Evolutionary conservation across 768 basidiomycete genomes (phyloP).

Genomic region (Mycena metata): DNA sequence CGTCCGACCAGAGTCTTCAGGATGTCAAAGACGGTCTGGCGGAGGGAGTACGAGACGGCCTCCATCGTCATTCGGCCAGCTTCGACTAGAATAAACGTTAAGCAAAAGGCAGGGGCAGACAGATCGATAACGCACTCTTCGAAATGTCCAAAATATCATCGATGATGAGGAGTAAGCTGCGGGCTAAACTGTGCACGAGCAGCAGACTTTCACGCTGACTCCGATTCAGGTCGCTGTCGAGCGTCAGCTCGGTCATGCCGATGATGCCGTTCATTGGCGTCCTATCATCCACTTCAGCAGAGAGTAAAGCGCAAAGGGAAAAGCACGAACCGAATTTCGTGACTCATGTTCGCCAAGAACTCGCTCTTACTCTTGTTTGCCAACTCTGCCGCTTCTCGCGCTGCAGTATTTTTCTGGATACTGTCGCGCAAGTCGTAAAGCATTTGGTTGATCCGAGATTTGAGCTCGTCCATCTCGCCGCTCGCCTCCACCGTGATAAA

Average conservation of each 20-base stretch:
- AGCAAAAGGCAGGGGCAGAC: slow-evolving; percentile 15
- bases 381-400: slow-evolving; percentile 95
- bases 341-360: slow-evolving; percentile 99
- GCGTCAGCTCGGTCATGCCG: slow-evolving; percentile 98
- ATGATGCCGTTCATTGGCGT: slow-evolving; percentile 99
- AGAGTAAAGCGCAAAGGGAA: neutral
- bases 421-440: slow-evolving; percentile 96
- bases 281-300: slow-evolving; percentile 54
- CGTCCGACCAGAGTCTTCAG: slow-evolving; percentile 98
- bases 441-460: slow-evolving; percentile 99
- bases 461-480: slow-evolving; percentile 99
- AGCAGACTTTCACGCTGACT: slow-evolving; percentile 96
- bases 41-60: slow-evolving; percentile 96
- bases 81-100: slow-evolving; percentile 69
- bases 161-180: slow-evolving; percentile 94
- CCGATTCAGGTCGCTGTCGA: slow-evolving; percentile 95
- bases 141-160: slow-evolving; percentile 99
- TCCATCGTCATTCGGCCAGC: slow-evolving; percentile 99
- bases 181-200: slow-evolving; percentile 94
- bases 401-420: slow-evolving; percentile 99
- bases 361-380: slow-evolving; percentile 98
- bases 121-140: slow-evolving; percentile 79
- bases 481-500: slow-evolving; percentile 99
- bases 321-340: slow-evolving; percentile 89
- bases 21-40: slow-evolving; percentile 97